Evolutionary conservation across 768 basidiomycete genomes (phyloP), one percentile per base, ranked within the genome.

Genomic region (Brasilioporus rufonigricans): DNA sequence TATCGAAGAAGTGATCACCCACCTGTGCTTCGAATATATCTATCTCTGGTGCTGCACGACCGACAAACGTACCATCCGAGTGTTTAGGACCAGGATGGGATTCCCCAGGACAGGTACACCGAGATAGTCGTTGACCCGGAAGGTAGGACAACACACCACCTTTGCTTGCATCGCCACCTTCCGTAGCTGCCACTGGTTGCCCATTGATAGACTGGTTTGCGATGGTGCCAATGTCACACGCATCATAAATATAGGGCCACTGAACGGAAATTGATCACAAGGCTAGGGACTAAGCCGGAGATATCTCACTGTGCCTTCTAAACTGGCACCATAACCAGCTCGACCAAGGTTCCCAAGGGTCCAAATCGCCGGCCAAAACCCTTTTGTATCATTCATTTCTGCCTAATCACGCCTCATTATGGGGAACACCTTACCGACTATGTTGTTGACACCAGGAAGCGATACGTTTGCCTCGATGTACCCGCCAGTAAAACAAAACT

Each of bases 401-500:
- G 32, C 32, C 35, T n/a, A 11, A 46, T 39, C 14, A 50, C 0
- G 14, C 18, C 27, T 29, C 32, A 7, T 6, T 27, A 10, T 43
- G 36, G 50, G 18, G 46, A 54, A 16, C 11, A n/a, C 24, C 67
- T 56, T 50, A 52, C 82, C 85, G 19, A 81, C 72, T 31, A 92
- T 75, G 60, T 85, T 82, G 60, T 80, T 84, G 18, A 79, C 74
- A 9, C 88, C 87, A 23, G 89, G 89, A 13, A 91, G 76, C 18
- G 78, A 76, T 10, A 89, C 84, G 10, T 72, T 78, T 1, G 77
- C 68, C 65, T 91, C 87, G 48, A 92, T 78, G 52, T 86, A 82
- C 24, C 92, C 91, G 24, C 88, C 89, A 14, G 89, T 89, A 71
- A 93, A 93, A 69, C 90, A 95, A 57, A 96, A 87, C 71, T 93